These are phyloP conservation scores for Rhizopus arrhizus DNA, from an alignment of 371 early-diverging fungal species.

Conservation along the genomic window DNA sequence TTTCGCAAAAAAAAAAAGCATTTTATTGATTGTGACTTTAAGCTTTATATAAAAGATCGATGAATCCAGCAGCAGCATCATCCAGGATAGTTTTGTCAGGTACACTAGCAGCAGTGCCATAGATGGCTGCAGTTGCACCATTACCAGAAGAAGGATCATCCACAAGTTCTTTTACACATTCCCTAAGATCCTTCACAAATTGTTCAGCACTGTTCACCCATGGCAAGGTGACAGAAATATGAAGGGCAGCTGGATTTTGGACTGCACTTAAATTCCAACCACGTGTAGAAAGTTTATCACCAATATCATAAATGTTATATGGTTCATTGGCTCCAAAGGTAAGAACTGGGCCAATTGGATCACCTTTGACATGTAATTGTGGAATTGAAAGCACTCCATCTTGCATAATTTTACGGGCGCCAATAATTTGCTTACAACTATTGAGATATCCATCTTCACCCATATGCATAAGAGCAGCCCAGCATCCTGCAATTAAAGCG, in stretches of 20 bases:
- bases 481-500: conserved; percentile 94
- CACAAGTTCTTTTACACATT: conserved; percentile 67
- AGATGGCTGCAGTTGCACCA: conserved; percentile 84
- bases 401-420: conserved; percentile 73
- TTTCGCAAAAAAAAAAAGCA: too few relatives aligned
- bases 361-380: conserved; percentile 81
- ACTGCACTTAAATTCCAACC: conserved; percentile 90
- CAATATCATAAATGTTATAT: conserved; percentile 82
- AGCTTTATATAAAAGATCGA: conserved; percentile 84
- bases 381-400: conserved; percentile 66
- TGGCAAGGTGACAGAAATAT: conserved; percentile 87
- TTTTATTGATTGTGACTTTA: conserved; percentile 3
- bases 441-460: conserved; percentile 88
- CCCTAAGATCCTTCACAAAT: conserved; percentile 80
- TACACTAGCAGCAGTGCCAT: conserved; percentile 87
- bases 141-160: conserved; percentile 72
- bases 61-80: conserved; percentile 84
- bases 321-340: conserved; percentile 76
- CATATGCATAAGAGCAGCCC: conserved; percentile 89
- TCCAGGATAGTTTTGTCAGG: conserved; percentile 84
- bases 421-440: conserved; percentile 79
- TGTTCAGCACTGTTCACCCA: conserved; percentile 73
- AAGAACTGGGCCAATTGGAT: conserved; percentile 85
- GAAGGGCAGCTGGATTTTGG: conserved; percentile 89
- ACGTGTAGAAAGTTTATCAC: conserved; percentile 71